Base-by-base conservation (phyloP, 257 asterid species). In the Ocimum tenuiflorum region DNA sequence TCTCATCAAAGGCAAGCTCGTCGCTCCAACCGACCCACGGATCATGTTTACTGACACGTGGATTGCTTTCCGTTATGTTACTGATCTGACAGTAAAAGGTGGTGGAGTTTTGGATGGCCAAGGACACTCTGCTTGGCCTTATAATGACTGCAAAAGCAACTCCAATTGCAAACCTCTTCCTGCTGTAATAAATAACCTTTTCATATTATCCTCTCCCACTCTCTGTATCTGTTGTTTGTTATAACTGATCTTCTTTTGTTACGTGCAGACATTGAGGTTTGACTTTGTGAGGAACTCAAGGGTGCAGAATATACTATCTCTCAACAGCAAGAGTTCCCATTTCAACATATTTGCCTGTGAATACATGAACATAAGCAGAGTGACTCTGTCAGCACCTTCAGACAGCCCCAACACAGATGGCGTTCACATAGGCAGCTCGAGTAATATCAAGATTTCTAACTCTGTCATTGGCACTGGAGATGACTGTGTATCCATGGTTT, bases 351-450 rank as follows among this genome's bases (percentile, higher is more conserved):
- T 86, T 35, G 88, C 82, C 0, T 86, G 94, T 80, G 15, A 78
- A 15, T 78, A 83, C 71, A 3, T 91, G 27, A 74, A 57, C 65
- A 72, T 91, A 42, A 76, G 68, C 51, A 39, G 31, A 2, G 35
- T 86, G 0, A 18, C 47, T 1, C 0, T 91, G 10, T 42, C 29
- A 1, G 95, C 96, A 0, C 97, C 96, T 1, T 72, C 23, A 0
- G 12, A 71, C 46, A 86, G 96, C 66, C 97, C 97, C 20, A 91
- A 91, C 81, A 91, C 96, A 0, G 97, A 91, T 10, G 96, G 97
- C 22, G 86, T 91, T 57, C 84, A 67, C 41, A 84, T 91, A 1
- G 97, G 97, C 24, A 33, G 15, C 65, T 91, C 96, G 0, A 61
- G 39, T 4, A 53, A 60, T 2, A 79, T 91, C 63, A 76, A 45